phyloP scores from a whole-genome alignment of 768 basidiomycete genomes.

The Amanita jacksonii region DNA sequence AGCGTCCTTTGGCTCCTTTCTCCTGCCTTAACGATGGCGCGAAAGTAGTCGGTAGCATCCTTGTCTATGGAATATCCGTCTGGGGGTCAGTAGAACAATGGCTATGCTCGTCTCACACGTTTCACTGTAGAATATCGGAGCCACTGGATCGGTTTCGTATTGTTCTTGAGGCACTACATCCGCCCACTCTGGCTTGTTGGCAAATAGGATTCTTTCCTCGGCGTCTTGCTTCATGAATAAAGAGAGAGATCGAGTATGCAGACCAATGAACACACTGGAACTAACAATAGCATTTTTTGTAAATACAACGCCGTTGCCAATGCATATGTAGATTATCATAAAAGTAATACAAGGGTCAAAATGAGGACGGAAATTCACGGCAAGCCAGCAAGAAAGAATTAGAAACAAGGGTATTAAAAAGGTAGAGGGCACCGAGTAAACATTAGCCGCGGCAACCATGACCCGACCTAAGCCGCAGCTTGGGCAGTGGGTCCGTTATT shows the following conservation, averaged over 20 bases:
- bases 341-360: conserved; percentile 10
- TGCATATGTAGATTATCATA: conserved; percentile 7
- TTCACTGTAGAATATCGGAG: conserved; percentile 83
- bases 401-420: too few relatives aligned
- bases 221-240: conserved; percentile 5
- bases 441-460: too few relatives aligned
- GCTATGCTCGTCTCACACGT: conserved; percentile 56
- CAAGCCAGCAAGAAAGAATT: too few relatives aligned
- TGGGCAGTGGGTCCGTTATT: conserved; percentile 29
- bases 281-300: background rate
- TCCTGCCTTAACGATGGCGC: conserved; percentile 65
- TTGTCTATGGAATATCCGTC: conserved; percentile 46
- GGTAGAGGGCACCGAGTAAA: too few relatives aligned
- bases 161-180: conserved; percentile 78
- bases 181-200: conserved; percentile 63
- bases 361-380: conserved; percentile 7
- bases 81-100: conserved; percentile 3
- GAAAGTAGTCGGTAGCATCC: conserved; percentile 89
- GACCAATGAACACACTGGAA: background rate
- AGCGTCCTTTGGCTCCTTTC: conserved; percentile 81
- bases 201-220: conserved; percentile 30
- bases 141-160: conserved; percentile 75
- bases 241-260: background rate
- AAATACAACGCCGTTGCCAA: background rate
- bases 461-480: conserved; percentile 22